Percentiles rank a stretch among this genome's conserved stretches.
Conservation (phyloP, 225 moss, liverwort and hornwort genomes). For the Ulota crispa region DNA sequence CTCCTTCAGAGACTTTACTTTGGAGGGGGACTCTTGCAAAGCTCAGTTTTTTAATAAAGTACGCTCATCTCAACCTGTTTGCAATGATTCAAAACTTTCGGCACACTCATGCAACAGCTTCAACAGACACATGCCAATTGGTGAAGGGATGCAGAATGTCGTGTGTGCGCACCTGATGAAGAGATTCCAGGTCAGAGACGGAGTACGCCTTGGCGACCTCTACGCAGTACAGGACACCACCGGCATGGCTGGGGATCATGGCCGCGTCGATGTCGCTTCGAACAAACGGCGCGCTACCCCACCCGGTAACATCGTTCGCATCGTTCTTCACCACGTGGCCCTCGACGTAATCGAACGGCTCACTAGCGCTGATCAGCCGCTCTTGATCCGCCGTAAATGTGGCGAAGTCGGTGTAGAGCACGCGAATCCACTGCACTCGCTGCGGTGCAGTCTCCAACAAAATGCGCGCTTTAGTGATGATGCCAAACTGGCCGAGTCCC, state of each 20-base stretch:
- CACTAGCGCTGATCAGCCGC: slow-evolving; percentile 41
- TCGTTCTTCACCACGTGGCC: slow-evolving; percentile 72
- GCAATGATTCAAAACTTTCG: no score
- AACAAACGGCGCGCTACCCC: slow-evolving; percentile 62
- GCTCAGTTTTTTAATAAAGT: no score
- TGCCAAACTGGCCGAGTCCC: slow-evolving; percentile 80
- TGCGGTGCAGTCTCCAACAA: slow-evolving; percentile 56
- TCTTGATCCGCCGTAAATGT: slow-evolving; percentile 63
- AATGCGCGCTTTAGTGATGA: slow-evolving; percentile 72
- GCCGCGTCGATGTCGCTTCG: slow-evolving; percentile 28
- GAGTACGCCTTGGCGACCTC: slow-evolving; percentile 35
- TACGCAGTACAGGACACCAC: slow-evolving; percentile 57
- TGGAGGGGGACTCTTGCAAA: no score
- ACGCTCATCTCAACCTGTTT: no score
- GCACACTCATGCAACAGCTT: no score
- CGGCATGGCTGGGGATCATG: slow-evolving; percentile 37
- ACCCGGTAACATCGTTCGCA: slow-evolving; percentile 46
- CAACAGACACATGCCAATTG: no score
- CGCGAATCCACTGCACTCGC: slow-evolving; percentile 65
- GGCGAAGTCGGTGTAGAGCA: slow-evolving; percentile 68
- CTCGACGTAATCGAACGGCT: slow-evolving; percentile 66
- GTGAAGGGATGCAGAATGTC: no score
- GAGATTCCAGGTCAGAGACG: neutral
- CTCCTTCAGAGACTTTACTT: no score
- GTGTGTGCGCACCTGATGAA: neutral